These are phyloP conservation scores for Colletotrichum liriopes DNA, from an alignment of 2,329 filamentous ascomycete genomes.

Conservation along the genomic window DNA sequence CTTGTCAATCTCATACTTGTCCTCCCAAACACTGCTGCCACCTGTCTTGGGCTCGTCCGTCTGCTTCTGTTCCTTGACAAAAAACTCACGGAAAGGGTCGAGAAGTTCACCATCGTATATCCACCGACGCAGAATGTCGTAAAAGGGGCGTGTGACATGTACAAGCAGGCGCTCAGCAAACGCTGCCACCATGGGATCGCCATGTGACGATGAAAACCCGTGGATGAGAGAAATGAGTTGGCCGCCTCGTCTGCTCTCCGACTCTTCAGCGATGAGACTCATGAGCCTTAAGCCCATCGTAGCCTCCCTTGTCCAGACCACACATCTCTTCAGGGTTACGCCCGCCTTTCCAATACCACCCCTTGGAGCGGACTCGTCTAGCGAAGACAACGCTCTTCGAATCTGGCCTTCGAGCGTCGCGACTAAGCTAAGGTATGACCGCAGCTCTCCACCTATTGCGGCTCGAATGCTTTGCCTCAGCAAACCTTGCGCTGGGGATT, in stretches of 20 bases:
- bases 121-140: slow-evolving; percentile 96
- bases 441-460: slow-evolving; percentile 86
- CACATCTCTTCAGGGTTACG: slow-evolving; percentile 94
- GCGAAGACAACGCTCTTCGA: slow-evolving; percentile 80
- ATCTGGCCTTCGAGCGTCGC: slow-evolving; percentile 96
- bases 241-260: slow-evolving; percentile 85
- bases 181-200: slow-evolving; percentile 92
- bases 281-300: slow-evolving; percentile 95
- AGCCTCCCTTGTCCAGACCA: slow-evolving; percentile 97
- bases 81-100: slow-evolving; percentile 97
- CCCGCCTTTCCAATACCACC: slow-evolving; percentile 86
- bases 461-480: slow-evolving; percentile 92
- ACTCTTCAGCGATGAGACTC: slow-evolving; percentile 94
- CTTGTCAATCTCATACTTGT: slow-evolving; percentile 91
- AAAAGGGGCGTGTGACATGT: slow-evolving; percentile 94
- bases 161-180: slow-evolving; percentile 92
- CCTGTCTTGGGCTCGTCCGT: slow-evolving; percentile 56
- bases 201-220: slow-evolving; percentile 91
- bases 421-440: slow-evolving; percentile 91
- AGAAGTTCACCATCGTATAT: slow-evolving; percentile 98
- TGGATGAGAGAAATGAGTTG: slow-evolving; percentile 96
- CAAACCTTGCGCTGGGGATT: slow-evolving; percentile 85
- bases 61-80: slow-evolving; percentile 86
- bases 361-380: slow-evolving; percentile 78
- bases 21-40: slow-evolving; percentile 93